Conservation (phyloP, 306 rosid genomes). For the Acacia acuminata region DNA sequence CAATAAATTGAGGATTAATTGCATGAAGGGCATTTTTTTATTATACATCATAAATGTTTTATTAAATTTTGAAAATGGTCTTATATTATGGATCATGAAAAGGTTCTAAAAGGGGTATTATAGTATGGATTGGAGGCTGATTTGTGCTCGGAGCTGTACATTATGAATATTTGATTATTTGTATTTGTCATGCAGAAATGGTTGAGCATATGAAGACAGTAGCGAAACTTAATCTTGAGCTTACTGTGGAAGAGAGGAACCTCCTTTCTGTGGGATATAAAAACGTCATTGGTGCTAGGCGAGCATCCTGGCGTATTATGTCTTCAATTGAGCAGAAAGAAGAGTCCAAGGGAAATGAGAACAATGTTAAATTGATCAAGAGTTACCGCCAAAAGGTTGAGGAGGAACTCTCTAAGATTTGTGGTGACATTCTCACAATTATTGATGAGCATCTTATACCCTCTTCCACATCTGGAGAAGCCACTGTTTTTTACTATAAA, state of each 20-base stretch:
- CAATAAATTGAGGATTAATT: neutral
- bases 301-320: conserved; percentile 99
- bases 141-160: neutral
- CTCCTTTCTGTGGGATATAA: conserved; percentile 97
- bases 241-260: conserved; percentile 97
- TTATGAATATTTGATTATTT: conserved; percentile 1
- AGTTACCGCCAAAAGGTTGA: conserved; percentile 92
- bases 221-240: conserved; percentile 88
- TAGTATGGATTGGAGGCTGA: neutral
- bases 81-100: neutral
- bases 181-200: conserved; percentile 71
- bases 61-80: neutral
- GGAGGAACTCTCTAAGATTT: conserved; percentile 91
- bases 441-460: conserved; percentile 86
- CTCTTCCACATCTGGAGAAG: conserved; percentile 84
- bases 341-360: conserved; percentile 90
- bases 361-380: conserved; percentile 85
- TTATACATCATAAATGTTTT: neutral
- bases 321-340: conserved; percentile 98
- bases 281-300: conserved; percentile 91
- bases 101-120: neutral
- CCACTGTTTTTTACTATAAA: conserved; percentile 93
- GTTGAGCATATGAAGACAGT: conserved; percentile 91
- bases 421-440: conserved; percentile 78
- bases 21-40: neutral